Conservation (phyloP, 768 basidiomycete species). For the Coprinopsis sp. region DNA sequence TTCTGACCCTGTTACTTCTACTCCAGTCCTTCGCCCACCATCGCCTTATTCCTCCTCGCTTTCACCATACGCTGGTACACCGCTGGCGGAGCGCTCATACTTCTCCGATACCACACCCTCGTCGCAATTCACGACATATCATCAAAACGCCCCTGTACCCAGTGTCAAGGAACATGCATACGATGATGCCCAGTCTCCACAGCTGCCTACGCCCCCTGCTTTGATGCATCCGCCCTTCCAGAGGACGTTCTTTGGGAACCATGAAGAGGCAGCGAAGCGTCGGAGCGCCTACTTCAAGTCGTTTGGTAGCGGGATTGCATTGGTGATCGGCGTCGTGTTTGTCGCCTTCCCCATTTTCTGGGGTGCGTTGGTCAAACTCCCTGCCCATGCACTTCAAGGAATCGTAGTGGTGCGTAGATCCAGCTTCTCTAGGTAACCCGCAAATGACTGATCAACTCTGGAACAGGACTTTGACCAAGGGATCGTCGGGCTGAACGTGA, state of each 20-base stretch:
- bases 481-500: constrained; percentile 44
- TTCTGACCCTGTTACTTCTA: no score
- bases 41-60: no score
- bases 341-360: constrained; percentile 54
- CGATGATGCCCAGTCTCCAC: no score
- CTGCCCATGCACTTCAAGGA: constrained; percentile 40
- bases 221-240: no score
- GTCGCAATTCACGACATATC: no score
- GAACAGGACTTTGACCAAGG: constrained; percentile 59
- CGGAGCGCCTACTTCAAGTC: constrained; percentile 44
- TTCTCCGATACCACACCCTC: no score
- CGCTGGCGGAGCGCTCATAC: no score
- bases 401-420: constrained; percentile 49
- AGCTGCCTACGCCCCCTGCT: no score
- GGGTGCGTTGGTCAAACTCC: constrained; percentile 46
- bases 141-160: no score
- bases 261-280: constrained; percentile 18
- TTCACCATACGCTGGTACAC: no score
- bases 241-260: constrained; percentile 26
- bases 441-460: not conserved
- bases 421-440: not conserved
- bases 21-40: no score
- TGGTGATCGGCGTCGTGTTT: constrained; percentile 42
- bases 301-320: constrained; percentile 29
- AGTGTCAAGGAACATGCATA: no score